Base-by-base conservation (phyloP, 2,329 filamentous ascomycete species). In the Amphichorda felina region DNA sequence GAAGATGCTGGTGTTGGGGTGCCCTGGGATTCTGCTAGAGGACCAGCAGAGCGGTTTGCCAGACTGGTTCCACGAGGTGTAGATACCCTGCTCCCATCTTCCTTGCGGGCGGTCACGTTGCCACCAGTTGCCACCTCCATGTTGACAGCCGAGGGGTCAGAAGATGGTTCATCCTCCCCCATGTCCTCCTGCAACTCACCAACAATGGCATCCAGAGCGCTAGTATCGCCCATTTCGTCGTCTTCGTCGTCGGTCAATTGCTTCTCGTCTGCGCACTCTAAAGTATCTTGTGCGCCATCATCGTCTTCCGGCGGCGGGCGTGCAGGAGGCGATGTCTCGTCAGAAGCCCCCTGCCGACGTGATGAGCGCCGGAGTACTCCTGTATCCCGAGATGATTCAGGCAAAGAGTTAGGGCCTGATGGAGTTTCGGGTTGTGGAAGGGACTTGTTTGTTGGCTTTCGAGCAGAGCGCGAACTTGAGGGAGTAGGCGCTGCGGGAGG, bases 251-350 rank as follows among this genome's bases (percentile, higher is more conserved):
- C 77, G 25, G 79, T 80, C 10, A 95, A 58, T 36, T 85, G 84
- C 53, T 82, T 82, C 60, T 96, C 89, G 51, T 96, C 89, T 7
- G 87, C 88, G 55, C 89, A 95, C 59, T 96, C 91, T 4, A 96
- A 64, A 3, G 82, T 79, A 46, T 82, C 76, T 38, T 82, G 71
- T 26, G 75, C 56, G 35, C 70, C 68, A 35, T 83, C 77, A 3
- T 73, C 67, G 13, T 78, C 70, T 29, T 68, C 64, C 2, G 68
- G 68, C 7, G 72, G 67, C 15, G 66, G 67, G 7, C 67, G 66
- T 6, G 65, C 61, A 4, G 64, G 55, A 4, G 66, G 59, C 4
- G 69, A 66, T 2, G 63, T 61, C n/a, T 72, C 68, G n/a, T 64
- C 57, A 16, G 67, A 59, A 24, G 66, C 60, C 13, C 67, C 55